A percentile compares a stretch with the other conserved stretches of the same genome.
phyloP scores from a whole-genome alignment of 345 rosid genomes.

The Salix koriyanagi region DNA sequence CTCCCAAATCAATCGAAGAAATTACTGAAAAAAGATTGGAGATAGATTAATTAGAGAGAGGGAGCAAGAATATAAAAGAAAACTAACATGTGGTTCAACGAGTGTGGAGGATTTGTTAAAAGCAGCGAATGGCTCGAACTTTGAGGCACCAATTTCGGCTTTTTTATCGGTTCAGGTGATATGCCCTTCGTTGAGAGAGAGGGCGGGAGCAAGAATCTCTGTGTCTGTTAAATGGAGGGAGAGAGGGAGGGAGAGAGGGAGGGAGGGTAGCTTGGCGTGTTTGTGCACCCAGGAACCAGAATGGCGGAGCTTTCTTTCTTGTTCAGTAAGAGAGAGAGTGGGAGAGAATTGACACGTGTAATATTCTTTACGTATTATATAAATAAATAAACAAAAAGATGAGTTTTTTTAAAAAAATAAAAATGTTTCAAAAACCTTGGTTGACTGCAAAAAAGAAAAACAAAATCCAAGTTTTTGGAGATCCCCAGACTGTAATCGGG shows the following conservation, averaged over 20 bases:
- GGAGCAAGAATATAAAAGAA: not conserved
- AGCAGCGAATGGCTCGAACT: not conserved
- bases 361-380: too few species aligned
- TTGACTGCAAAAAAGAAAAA: too few species aligned
- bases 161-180: not conserved
- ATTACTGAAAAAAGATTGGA: not conserved
- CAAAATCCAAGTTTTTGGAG: not conserved
- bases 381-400: too few species aligned
- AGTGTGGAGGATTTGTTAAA: not conserved
- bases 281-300: not conserved
- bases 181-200: not conserved
- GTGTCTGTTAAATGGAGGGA: not conserved
- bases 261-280: not conserved
- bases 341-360: not conserved
- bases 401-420: too few species aligned
- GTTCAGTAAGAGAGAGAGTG: not conserved
- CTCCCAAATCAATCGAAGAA: not conserved
- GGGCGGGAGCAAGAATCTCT: not conserved
- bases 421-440: too few species aligned
- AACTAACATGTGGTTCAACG: conserved; percentile 15
- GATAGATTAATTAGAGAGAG: not conserved
- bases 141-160: not conserved
- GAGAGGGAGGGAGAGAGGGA: not conserved
- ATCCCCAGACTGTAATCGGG: conserved; percentile 1
- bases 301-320: not conserved